Evolutionary conservation across 1,284 basidiomycete species (phyloP).

Genomic region (Cutaneotrichosporon cutaneum): DNA sequence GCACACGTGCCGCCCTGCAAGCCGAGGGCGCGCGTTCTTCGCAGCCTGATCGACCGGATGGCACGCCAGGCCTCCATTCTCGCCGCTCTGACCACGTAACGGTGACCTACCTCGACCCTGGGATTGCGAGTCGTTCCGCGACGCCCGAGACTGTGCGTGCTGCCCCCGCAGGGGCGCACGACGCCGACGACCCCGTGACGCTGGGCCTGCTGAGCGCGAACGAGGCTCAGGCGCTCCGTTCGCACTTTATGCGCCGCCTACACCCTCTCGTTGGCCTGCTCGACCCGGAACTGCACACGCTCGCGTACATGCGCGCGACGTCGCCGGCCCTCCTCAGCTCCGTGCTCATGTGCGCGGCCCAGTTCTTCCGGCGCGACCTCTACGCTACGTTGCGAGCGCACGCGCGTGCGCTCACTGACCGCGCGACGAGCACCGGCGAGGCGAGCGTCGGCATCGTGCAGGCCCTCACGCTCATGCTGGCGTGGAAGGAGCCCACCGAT

Average conservation of each 20-base stretch:
- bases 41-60: too few species aligned
- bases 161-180: neutral
- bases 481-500: constrained; percentile 24
- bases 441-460: constrained; percentile 17
- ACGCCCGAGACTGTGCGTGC: neutral
- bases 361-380: constrained; percentile 19
- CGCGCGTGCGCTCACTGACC: constrained; percentile 14
- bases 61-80: neutral
- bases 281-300: constrained; percentile 26
- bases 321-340: constrained; percentile 19
- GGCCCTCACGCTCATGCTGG: constrained; percentile 18
- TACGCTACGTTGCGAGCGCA: constrained; percentile 14
- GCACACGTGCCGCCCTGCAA: neutral
- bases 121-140: neutral
- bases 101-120: neutral
- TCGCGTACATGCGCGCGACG: constrained; percentile 13
- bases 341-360: constrained; percentile 16
- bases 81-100: too few species aligned
- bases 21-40: neutral
- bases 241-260: constrained; percentile 16
- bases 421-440: constrained; percentile 7
- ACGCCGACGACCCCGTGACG: constrained; percentile 4
- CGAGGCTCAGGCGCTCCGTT: constrained; percentile 19
- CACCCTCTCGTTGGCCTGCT: constrained; percentile 21
- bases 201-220: constrained; percentile 15